phyloP scores from a whole-genome alignment of 768 basidiomycete genomes.

The Podaxis sp. region DNA sequence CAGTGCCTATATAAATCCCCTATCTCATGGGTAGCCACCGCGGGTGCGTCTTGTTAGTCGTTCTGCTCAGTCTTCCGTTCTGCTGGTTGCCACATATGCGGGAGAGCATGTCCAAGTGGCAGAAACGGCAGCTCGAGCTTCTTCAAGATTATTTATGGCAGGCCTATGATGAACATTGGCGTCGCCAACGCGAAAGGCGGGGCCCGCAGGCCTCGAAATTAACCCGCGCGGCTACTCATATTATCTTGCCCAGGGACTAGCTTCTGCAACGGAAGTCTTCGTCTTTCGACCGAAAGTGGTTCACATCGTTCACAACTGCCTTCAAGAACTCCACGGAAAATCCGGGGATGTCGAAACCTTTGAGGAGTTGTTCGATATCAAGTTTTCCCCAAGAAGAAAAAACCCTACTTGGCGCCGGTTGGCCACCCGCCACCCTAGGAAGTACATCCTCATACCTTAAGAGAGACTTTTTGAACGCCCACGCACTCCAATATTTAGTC shows the following conservation, averaged over 20 bases:
- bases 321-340: constrained; percentile 5
- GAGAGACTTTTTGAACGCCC: constrained; percentile 8
- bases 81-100: not conserved
- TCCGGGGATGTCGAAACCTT: not conserved
- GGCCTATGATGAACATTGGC: constrained; percentile 4
- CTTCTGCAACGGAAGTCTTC: constrained; percentile 3
- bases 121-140: not conserved
- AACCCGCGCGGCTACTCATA: not conserved
- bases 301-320: not conserved
- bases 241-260: not conserved
- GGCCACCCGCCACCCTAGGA: not conserved
- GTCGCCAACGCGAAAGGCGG: not conserved
- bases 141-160: constrained; percentile 5
- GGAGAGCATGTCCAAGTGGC: not conserved
- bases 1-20: constrained; percentile 15
- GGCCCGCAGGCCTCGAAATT: not conserved
- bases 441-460: not conserved
- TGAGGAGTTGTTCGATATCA: not conserved
- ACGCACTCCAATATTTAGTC: constrained; percentile 4
- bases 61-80: not conserved
- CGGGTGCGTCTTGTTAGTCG: not conserved
- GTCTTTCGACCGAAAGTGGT: not conserved
- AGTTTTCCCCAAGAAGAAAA: not conserved
- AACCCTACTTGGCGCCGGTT: not conserved
- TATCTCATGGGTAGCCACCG: constrained; percentile 7